Percentiles rank a stretch among this genome's conserved stretches.
Evolutionary conservation across 2,329 filamentous ascomycete genomes (phyloP).

Genomic region (Alternaria metachromatica): DNA sequence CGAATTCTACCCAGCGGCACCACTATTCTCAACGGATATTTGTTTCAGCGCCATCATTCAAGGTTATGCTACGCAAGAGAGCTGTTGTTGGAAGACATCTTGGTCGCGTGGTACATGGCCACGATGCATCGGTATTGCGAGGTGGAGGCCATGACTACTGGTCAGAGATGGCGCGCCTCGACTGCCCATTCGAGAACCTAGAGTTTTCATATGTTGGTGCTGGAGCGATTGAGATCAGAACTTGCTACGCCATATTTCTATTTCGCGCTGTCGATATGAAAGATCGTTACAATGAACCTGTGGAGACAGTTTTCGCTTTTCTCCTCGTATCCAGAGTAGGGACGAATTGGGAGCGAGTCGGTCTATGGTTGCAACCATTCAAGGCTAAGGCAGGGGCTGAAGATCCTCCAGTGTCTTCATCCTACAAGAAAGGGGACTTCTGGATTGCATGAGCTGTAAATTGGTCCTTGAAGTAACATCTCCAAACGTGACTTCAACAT

Average conservation of each 20-base stretch:
- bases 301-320: not conserved
- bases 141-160: not conserved
- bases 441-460: not conserved
- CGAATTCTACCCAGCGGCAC: not conserved
- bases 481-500: not conserved
- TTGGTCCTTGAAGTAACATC: not conserved
- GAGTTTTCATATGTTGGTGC: not conserved
- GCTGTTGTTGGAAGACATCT: accelerated
- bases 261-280: not conserved
- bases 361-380: not conserved
- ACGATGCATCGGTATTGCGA: not conserved
- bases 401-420: not conserved
- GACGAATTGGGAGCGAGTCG: not conserved
- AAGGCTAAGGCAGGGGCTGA: not conserved
- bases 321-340: not conserved
- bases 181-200: not conserved
- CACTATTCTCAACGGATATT: not conserved
- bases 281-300: no score
- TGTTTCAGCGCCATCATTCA: not conserved
- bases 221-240: not conserved
- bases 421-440: not conserved
- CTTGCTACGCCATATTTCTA: not conserved
- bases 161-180: not conserved
- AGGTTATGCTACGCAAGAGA: not conserved
- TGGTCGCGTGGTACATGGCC: not conserved